Evolutionary conservation across 2,329 filamentous ascomycete species (phyloP), one percentile per base, ranked within the genome.

Genomic region (Mycosphaerella arachidis): DNA sequence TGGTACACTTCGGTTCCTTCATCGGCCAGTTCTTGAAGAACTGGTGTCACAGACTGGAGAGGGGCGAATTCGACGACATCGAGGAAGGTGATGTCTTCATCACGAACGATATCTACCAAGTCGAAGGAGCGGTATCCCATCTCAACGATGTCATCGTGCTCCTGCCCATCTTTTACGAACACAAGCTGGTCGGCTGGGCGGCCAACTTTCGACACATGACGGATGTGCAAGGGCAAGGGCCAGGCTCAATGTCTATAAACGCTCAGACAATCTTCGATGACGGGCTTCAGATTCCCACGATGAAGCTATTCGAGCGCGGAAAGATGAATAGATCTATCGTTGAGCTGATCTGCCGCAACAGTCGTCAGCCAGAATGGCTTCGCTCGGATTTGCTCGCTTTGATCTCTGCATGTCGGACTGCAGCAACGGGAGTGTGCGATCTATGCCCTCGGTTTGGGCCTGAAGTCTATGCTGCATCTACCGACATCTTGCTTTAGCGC

Each of bases 121-220:
- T 69, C 55, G 66, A 69, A 50, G 67, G 67, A 43, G 67, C 67
- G 9, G 67, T 69, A 6, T 62, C 58, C 20, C 67, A 69, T 61
- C 53, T 69, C 18, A 69, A 69, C 62, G 67, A 69, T 50, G 63
- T 65, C 33, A 65, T 65, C 40, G 61, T 65, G 10, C 60, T 66
- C 18, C 50, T 67, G 6, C 65, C 65, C 6, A 69, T 69, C 30
- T 69, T 60, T 55, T 69, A 61, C 58, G 64, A 69, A 43, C 66
- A 67, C 55, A 63, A 67, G 57, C 57, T 67, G 4, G 67, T 69
- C 1, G 67, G 67, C 29, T 69, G 67, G 67, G 67, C 67, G 5
- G 67, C 67, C n/a, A 69, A 69, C 55, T 69, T 69, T 29, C 64
- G 63, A 4, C 66, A 69, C 37, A 64, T 69, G 61, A 69, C 67